Evolutionary conservation across 2,329 filamentous ascomycete species (phyloP).

Genomic region (Aspergillus sergii): DNA sequence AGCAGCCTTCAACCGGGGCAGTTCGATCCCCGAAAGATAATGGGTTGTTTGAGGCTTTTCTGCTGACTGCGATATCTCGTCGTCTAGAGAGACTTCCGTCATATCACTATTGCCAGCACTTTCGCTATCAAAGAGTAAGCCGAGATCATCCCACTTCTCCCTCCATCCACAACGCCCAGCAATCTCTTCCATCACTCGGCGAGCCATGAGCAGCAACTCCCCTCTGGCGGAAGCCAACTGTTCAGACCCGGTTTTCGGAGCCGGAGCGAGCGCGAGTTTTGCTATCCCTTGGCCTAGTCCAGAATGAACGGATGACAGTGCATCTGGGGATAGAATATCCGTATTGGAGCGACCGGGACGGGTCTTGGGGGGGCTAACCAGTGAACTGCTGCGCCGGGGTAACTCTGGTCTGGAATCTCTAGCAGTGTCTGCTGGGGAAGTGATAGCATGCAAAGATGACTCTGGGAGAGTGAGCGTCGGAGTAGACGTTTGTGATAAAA

Average conservation of each 20-base stretch:
- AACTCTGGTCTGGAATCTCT: constrained; percentile 31
- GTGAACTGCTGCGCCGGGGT: constrained; percentile 44
- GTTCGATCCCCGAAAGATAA: constrained; percentile 53
- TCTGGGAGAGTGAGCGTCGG: constrained; percentile 39
- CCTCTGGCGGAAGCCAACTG: constrained; percentile 81
- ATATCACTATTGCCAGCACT: constrained; percentile 32
- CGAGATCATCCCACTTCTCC: constrained; percentile 70
- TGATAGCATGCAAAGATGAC: constrained; percentile 36
- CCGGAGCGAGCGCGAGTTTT: constrained; percentile 44
- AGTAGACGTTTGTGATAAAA: constrained; percentile 46
- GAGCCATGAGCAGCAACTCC: constrained; percentile 77
- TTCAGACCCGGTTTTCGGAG: constrained; percentile 65
- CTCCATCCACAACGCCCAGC: constrained; percentile 74
- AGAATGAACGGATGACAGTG: constrained; percentile 38
- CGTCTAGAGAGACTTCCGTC: constrained; percentile 39
- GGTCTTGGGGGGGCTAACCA: constrained; percentile 25
- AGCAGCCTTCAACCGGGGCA: constrained; percentile 62
- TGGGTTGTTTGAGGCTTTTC: constrained; percentile 20
- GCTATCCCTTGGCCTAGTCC: constrained; percentile 46
- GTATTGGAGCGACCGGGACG: constrained; percentile 31
- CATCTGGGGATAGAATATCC: constrained; percentile 33
- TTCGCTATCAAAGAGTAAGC: constrained; percentile 40
- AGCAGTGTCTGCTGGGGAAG: constrained; percentile 25
- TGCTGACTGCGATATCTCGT: constrained; percentile 23
- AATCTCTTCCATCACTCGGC: constrained; percentile 75